Evolutionary conservation across 768 basidiomycete species (phyloP), one percentile per base, ranked within the genome.

Genomic region (Lentinula sp.): DNA sequence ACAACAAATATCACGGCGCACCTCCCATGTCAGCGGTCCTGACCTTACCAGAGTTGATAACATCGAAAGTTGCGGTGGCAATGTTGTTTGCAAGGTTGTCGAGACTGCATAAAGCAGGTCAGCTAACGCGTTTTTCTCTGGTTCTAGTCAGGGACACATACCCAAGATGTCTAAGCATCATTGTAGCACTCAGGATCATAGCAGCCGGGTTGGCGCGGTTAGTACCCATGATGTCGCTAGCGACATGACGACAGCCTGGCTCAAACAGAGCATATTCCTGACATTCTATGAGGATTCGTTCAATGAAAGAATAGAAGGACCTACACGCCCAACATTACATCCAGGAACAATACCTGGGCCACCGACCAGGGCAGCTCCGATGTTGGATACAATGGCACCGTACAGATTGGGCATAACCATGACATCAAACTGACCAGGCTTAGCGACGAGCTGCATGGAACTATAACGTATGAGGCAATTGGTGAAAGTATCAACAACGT

Each of bases 361-460:
- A 70, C 97, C 97, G 43, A 99, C 96, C 20, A 99, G 89, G 20
- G 96, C 97, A 62, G 97, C 95, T 68, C 97, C 96, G 64, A 99
- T 98, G 81, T 99, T 98, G 66, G 93, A 95, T 62, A 95, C 89
- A 68, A 98, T 98, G 66, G 93, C 95, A 62, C 96, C 96, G 76
- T 98, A 98, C 73, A 91, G 73, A 76, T 96, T 95, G 60, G 93
- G 95, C 93, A 96, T 97, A 70, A 98, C 97, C 95, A 99, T 97
- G 63, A 98, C 96, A 70, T 99, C 97, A 70, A 99, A 99, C 73
- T 99, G 97, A 65, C 82, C 81, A 35, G 97, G 97, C 68, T 88
- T 91, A 36, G 95, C 92, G 63, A 99, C 97, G 66, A 99, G 88
- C 76, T 99, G 97, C 97, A 99, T 99, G 51, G 96, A 94, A 55